Evolutionary conservation across 2,329 filamentous ascomycete species (phyloP).

Genomic region (Fusarium clavum): DNA sequence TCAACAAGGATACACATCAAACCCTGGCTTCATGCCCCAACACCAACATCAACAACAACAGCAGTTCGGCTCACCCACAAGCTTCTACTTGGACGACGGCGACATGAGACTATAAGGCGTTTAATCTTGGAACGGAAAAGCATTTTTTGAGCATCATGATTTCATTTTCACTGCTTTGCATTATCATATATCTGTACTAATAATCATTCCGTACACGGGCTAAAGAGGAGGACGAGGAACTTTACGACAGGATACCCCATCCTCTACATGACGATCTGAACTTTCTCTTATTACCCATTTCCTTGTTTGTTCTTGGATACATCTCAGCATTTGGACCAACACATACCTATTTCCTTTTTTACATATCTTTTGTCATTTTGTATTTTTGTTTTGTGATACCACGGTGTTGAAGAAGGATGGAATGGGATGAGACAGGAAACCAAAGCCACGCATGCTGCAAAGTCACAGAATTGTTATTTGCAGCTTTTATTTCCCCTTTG

Average conservation of each 20-base stretch:
- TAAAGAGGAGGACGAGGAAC: conserved; percentile 41
- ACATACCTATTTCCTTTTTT: conserved; percentile 28
- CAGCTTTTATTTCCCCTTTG: conserved; percentile 24
- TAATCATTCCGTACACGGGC: conserved; percentile 32
- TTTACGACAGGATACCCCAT: conserved; percentile 43
- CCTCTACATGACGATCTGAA: conserved; percentile 42
- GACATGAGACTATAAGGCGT: conserved; percentile 46
- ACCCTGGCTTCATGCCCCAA: conserved; percentile 44
- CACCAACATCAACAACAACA: conserved; percentile 45
- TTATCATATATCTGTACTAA: conserved; percentile 43
- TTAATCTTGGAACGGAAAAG: conserved; percentile 35
- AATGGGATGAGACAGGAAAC: conserved; percentile 30
- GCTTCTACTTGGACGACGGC: conserved; percentile 46
- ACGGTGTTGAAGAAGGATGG: conserved; percentile 44
- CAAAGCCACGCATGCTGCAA: conserved; percentile 23
- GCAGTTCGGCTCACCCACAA: conserved; percentile 45
- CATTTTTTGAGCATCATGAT: conserved; percentile 36
- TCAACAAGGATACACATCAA: conserved; percentile 41
- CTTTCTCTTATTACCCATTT: conserved; percentile 28
- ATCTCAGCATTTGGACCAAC: conserved; percentile 25
- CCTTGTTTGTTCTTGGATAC: conserved; percentile 15
- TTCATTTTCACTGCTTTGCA: conserved; percentile 27
- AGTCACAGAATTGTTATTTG: conserved; percentile 23
- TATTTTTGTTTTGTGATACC: conserved; percentile 47
- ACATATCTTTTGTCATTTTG: conserved; percentile 13